Percentiles rank a stretch among this genome's conserved stretches.
Evolutionary conservation across 1,139 yeast genomes (phyloP).

Genomic region (Suhomyces wounanorum): DNA sequence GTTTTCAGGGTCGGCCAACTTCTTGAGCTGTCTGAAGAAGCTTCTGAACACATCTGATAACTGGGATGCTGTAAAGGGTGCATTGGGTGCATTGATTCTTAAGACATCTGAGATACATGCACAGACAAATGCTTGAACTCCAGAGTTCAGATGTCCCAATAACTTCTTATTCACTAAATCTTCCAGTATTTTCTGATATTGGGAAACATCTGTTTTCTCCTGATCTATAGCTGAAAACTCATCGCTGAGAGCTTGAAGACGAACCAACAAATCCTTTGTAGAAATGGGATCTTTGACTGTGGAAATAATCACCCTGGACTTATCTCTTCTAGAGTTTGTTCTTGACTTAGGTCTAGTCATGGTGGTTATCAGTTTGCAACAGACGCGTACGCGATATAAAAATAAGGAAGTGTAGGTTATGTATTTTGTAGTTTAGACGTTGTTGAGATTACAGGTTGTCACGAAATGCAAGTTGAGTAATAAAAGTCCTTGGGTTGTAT

Average conservation of each 20-base stretch:
- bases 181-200: slow-evolving; percentile 47
- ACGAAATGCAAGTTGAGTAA: neutral
- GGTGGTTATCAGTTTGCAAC: slow-evolving; percentile 6
- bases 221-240: slow-evolving; percentile 66
- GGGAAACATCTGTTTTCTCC: slow-evolving; percentile 50
- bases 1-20: slow-evolving; percentile 58
- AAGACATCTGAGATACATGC: slow-evolving; percentile 78
- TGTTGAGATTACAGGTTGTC: neutral
- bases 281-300: slow-evolving; percentile 57
- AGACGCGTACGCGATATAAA: slow-evolving; percentile 7
- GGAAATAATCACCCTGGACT: slow-evolving; percentile 47
- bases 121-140: slow-evolving; percentile 71
- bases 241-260: slow-evolving; percentile 52
- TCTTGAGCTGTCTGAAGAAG: slow-evolving; percentile 63
- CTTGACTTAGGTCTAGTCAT: slow-evolving; percentile 7
- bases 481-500: no score
- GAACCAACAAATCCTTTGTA: slow-evolving; percentile 54
- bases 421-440: neutral
- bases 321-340: slow-evolving; percentile 33
- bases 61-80: slow-evolving; percentile 74
- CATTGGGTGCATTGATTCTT: slow-evolving; percentile 85
- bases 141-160: slow-evolving; percentile 60
- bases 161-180: slow-evolving; percentile 62
- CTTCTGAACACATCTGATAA: slow-evolving; percentile 63
- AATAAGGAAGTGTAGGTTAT: neutral